These are phyloP conservation scores for Botrytis elliptica DNA, from an alignment of 2,329 filamentous ascomycete species.

Conservation along the genomic window DNA sequence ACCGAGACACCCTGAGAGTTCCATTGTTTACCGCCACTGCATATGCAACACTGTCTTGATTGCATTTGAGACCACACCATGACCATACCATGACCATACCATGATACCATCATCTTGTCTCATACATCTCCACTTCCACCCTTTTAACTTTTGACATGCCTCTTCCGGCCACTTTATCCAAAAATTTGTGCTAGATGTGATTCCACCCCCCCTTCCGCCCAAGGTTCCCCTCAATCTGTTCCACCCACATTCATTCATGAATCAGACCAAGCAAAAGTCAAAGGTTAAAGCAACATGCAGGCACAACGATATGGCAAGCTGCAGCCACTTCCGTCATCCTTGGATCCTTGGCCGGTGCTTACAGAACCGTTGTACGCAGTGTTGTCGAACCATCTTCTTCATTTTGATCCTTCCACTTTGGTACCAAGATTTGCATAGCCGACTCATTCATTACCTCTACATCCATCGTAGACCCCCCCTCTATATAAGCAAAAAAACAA, in stretches of 20 bases:
- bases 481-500: too few relatives aligned
- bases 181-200: neutral
- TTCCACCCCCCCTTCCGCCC: neutral
- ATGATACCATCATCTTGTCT: neutral
- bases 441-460: neutral
- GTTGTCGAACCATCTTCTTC: neutral
- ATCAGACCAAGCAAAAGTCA: neutral
- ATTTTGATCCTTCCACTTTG: neutral
- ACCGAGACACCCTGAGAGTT: constrained; percentile 1
- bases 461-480: neutral
- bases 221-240: constrained; percentile 11
- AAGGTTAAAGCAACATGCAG: constrained; percentile 13
- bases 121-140: neutral
- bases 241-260: neutral
- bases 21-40: constrained; percentile 16
- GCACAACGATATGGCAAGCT: constrained; percentile 6
- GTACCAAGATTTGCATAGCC: neutral
- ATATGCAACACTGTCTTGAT: constrained; percentile 12
- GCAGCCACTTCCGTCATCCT: constrained; percentile 20
- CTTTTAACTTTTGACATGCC: neutral
- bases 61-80: neutral
- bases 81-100: neutral
- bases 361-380: constrained; percentile 16
- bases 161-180: constrained; percentile 8
- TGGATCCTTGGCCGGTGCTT: constrained; percentile 2